Evolutionary conservation across 441 rosid species (phyloP).

Genomic region (Hura crepitans): DNA sequence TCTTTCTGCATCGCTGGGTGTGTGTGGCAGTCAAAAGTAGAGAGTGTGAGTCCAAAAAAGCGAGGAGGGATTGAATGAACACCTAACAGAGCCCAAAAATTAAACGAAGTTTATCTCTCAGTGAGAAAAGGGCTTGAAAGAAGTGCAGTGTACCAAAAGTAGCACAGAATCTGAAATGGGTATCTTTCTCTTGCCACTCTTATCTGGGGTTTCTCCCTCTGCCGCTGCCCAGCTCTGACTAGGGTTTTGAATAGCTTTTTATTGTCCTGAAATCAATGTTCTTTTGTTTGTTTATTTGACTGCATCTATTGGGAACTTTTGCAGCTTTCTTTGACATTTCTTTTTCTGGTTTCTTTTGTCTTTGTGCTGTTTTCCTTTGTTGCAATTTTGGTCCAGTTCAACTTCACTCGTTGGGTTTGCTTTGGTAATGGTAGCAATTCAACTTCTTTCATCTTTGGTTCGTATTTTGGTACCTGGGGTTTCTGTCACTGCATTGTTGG

Average conservation of each 20-base stretch:
- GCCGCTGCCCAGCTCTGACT: slow-evolving; percentile 46
- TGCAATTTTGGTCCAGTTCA: slow-evolving; percentile 31
- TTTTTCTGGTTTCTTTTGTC: slow-evolving; percentile 28
- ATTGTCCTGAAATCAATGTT: slow-evolving; percentile 63
- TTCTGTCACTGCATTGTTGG: slow-evolving; percentile 13
- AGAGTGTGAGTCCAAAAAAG: slow-evolving; percentile 16
- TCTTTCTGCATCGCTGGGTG: slow-evolving; percentile 6
- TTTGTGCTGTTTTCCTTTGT: slow-evolving; percentile 22
- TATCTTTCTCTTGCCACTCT: slow-evolving; percentile 63
- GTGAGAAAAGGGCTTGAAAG: slow-evolving; percentile 35
- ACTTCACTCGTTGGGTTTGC: slow-evolving; percentile 27
- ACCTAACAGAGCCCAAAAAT: slow-evolving; percentile 36
- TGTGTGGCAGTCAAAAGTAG: slow-evolving; percentile 14
- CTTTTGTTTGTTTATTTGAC: slow-evolving; percentile 53
- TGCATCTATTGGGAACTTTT: slow-evolving; percentile 33
- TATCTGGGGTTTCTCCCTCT: slow-evolving; percentile 29
- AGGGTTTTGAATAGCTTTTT: slow-evolving; percentile 59
- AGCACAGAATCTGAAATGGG: slow-evolving; percentile 79
- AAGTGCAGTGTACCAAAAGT: slow-evolving; percentile 53
- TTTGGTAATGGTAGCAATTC: slow-evolving; percentile 35
- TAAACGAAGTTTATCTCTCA: slow-evolving; percentile 35
- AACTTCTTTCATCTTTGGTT: slow-evolving; percentile 25
- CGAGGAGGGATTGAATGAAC: slow-evolving; percentile 30
- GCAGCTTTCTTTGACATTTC: slow-evolving; percentile 36
- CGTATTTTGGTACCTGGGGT: slow-evolving; percentile 19